Evolutionary conservation across 768 basidiomycete genomes (phyloP).

Genomic region (Mycena vulgaris): DNA sequence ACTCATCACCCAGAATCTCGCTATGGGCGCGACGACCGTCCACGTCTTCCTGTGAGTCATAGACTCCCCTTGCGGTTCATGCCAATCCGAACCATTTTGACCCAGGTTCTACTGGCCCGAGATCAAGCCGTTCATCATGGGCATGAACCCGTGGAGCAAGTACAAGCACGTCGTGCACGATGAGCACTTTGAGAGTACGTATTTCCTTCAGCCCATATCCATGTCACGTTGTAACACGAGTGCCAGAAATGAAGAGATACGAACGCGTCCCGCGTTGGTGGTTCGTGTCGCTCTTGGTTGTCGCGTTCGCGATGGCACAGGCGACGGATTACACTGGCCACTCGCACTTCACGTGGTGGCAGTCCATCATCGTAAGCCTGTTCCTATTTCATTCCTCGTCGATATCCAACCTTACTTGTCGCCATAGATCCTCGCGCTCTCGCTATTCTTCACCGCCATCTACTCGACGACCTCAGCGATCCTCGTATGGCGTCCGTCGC

Average conservation of each 20-base stretch:
- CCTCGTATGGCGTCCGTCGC: conserved; percentile 24
- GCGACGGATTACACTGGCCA: too few relatives aligned
- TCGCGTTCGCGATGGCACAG: conserved; percentile 40
- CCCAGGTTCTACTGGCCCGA: too few relatives aligned
- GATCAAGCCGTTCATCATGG: conserved; percentile 51
- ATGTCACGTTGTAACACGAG: conserved; percentile 20
- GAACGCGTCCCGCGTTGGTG: conserved; percentile 42
- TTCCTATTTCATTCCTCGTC: conserved; percentile 26
- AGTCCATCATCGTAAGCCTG: conserved; percentile 40
- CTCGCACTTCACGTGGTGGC: conserved; percentile 48
- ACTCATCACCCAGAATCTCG: too few relatives aligned
- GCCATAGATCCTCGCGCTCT: conserved; percentile 47
- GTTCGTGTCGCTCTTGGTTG: conserved; percentile 41
- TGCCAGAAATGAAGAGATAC: conserved; percentile 39
- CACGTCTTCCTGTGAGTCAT: too few relatives aligned
- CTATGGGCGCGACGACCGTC: too few relatives aligned
- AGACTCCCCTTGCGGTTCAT: conserved; percentile 27
- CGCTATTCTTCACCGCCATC: conserved; percentile 37
- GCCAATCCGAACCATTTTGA: conserved; percentile 20
- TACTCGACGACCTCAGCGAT: conserved; percentile 28
- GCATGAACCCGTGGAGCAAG: conserved; percentile 53
- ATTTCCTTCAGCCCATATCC: conserved; percentile 11
- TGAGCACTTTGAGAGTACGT: conserved; percentile 41
- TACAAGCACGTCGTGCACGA: conserved; percentile 46
- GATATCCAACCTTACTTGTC: conserved; percentile 26